Percentiles rank a stretch among this genome's conserved stretches.
phyloP scores from a whole-genome alignment of 805 yeast genomes.

The Saccharomycopsis synnaedendra region DNA sequence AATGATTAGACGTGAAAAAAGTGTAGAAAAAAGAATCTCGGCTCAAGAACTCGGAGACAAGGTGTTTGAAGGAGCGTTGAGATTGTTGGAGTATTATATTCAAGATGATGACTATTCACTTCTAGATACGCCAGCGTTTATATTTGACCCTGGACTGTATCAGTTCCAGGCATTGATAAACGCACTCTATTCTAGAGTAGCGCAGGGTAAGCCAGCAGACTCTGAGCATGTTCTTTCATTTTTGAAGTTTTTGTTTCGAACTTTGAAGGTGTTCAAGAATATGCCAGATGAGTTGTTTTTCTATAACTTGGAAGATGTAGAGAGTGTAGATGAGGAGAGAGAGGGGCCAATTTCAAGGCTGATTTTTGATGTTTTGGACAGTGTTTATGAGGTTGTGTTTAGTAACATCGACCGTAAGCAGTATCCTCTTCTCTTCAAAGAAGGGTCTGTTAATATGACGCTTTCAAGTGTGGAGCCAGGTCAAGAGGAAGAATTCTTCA shows the following conservation, averaged over 20 bases:
- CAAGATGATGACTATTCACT: constrained; percentile 4
- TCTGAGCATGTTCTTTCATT: constrained; percentile 6
- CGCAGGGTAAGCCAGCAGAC: neutral
- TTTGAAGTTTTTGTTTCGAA: constrained; percentile 3
- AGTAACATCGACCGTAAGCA: too few relatives aligned
- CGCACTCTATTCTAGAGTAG: constrained; percentile 5
- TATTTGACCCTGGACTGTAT: constrained; percentile 11
- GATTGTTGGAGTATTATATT: constrained; percentile 1
- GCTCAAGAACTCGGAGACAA: neutral
- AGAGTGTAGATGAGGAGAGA: too few relatives aligned
- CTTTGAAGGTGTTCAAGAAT: constrained; percentile 4
- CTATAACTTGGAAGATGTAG: neutral
- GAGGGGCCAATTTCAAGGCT: too few relatives aligned
- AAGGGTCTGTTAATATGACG: too few relatives aligned
- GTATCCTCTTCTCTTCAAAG: too few relatives aligned
- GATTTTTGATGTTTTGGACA: too few relatives aligned
- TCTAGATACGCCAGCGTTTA: constrained; percentile 2
- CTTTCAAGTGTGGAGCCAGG: too few relatives aligned
- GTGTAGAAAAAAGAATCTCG: neutral
- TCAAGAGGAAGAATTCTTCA: too few relatives aligned
- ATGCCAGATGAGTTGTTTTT: constrained; percentile 12
- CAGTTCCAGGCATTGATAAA: constrained; percentile 13
- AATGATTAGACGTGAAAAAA: neutral
- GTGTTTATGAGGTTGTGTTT: too few relatives aligned
- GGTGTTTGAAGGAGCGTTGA: constrained; percentile 7